Base-by-base conservation (phyloP, 495 filamentous ascomycete genomes). In the Mycothermus thermophilus region DNA sequence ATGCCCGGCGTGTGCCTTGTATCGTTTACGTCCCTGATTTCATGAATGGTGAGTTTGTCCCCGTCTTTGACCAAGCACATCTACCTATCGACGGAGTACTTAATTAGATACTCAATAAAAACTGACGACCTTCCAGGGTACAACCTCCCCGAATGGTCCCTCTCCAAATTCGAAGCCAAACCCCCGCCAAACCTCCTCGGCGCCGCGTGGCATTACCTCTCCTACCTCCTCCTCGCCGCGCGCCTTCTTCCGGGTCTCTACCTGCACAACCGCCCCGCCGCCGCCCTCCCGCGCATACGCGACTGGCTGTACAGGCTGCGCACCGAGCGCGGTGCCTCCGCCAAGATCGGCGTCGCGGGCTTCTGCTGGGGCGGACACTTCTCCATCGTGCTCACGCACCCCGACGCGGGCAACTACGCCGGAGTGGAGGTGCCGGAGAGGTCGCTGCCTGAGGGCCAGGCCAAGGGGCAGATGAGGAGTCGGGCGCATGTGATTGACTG, bases 321-420 rank as follows among this genome's bases (percentile, higher is more conserved):
- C 37, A 41, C 24, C 37, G 40, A 32, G 47, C 44, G 27, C 32
- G 9, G 7, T 11, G 41, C 32, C 44, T 47, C 43, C 16, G 3
- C 27, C 34, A 46, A 42, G 29, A 32, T 77, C 29, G 67, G 63
- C 19, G 58, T 56, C 1, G 64, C 69, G 0, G 74, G 74, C 0
- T 77, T 70, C 45, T 76, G 72, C 48, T 77, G 70, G 72, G 74
- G 74, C 22, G 75, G 72, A 2, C 65, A 64, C 36, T 59, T 71
- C 39, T 47, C 60, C 0, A 39, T 68, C 4, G 38, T 54, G 12
- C 54, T 75, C 5, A 56, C 60, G 3, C 51, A 60, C 21, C 56
- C 56, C 8, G 33, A 7, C 30, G 23, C 38, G 9, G 25, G 35
- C 2, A 50, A 45, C 3, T 37, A 38, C 14, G 45, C 37, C 23